Conservation (phyloP, 441 rosid genomes). For the Brassica balearica region DNA sequence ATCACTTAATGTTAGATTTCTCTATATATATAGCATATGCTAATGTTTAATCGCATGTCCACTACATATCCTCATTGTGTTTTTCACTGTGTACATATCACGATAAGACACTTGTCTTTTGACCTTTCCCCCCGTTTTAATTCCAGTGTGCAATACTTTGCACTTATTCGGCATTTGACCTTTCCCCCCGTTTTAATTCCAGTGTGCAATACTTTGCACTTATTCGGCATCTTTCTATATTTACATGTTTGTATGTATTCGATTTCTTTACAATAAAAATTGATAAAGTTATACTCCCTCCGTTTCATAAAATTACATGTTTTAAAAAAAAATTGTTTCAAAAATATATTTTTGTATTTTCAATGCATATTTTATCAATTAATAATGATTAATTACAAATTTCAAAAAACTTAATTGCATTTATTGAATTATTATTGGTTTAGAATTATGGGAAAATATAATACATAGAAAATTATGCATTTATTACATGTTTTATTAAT, state of each 20-base stretch:
- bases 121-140: conserved; percentile 10
- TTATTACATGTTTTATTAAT: too few species aligned
- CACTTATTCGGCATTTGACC: conserved; percentile 6
- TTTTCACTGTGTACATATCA: conserved; percentile 29
- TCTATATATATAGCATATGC: neutral
- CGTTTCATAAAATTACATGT: too few species aligned
- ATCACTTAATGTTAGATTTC: neutral
- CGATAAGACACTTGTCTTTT: conserved; percentile 22
- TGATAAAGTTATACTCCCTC: neutral
- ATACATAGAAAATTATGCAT: too few species aligned
- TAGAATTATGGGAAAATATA: too few species aligned
- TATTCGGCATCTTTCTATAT: neutral
- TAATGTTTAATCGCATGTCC: conserved; percentile 23
- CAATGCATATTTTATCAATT: too few species aligned
- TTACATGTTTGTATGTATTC: neutral
- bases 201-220: neutral
- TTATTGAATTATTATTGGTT: too few species aligned
- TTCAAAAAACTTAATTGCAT: too few species aligned
- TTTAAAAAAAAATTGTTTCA: too few species aligned
- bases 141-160: neutral
- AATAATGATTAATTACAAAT: too few species aligned
- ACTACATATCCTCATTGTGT: conserved; percentile 18
- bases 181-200: neutral
- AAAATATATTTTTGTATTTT: too few species aligned
- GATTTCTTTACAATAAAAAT: neutral